Base-by-base conservation (phyloP, 1,139 yeast species). In the Sporopachydermia cereana region DNA sequence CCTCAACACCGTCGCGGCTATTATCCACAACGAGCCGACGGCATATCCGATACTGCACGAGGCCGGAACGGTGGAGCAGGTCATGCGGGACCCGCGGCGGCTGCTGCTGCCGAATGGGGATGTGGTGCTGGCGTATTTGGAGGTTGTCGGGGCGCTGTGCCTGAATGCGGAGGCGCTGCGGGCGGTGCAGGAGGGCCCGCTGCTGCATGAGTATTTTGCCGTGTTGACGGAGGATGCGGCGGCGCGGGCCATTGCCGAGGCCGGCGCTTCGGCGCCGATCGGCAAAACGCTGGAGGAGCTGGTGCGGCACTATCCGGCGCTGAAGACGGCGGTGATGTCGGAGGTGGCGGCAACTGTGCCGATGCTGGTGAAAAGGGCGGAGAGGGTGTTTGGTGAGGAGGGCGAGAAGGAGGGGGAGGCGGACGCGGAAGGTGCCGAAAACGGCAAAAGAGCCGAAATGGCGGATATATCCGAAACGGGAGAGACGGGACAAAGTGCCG, bases 21-120 rank as follows among this genome's bases (percentile, higher is more conserved):
- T 88, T 51, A 77, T 89, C 43, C 93, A 89, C 57, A 84, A 84
- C 53, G 97, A 89, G 55, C 96, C 97, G 2, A 86, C 96, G 0
- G 86, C 95, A 2, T 88, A 74, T 56, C 73, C 85, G 2, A 82
- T 89, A 43, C 70, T 89, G 54, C 79, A 76, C 44, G 97, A 89
- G 59, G 84, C 94, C 0, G 75, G 77, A 1, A 77, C 85, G 1
- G 75, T 88, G 36, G 84, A 83, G 45, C 66, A 76, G 1, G 71
- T 88, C 36, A 59, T 88, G 44, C 71, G 73, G 47, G 68, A 75
- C 53, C 76, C 83, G 63, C 63, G 64, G 41, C 51, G 60, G 29
- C 68, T 78, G 50, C 65, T 79, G 22, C 22, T 34, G 22, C 39
- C 39, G 22, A 34, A 34, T 21, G 39, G 76, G 7, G 80, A 77